phyloP scores from a whole-genome alignment of 1,139 yeast species.

The Lodderomyces jiufengensis region DNA sequence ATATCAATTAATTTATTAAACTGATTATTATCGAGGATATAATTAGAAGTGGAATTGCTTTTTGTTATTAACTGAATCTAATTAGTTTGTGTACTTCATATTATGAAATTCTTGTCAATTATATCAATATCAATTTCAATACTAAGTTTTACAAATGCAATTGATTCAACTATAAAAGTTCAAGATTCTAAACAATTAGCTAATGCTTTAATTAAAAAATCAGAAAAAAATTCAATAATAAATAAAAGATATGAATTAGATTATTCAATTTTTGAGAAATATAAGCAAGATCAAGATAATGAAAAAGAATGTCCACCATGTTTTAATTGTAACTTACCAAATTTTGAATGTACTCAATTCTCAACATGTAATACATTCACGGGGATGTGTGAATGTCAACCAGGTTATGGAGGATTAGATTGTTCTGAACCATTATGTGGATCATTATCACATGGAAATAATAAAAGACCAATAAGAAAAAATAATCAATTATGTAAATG shows the following conservation, averaged over 20 bases:
- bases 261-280: slow-evolving; percentile 6
- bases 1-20: no score
- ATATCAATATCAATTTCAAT: no score
- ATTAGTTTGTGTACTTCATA: no score
- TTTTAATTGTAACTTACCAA: slow-evolving; percentile 91
- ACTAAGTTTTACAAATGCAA: no score
- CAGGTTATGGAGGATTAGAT: slow-evolving; percentile 92
- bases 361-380: slow-evolving; percentile 81
- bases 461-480: slow-evolving; percentile 58
- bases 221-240: slow-evolving; percentile 22
- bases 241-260: slow-evolving; percentile 27
- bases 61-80: no score
- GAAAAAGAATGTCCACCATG: slow-evolving; percentile 70
- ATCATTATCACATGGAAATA: slow-evolving; percentile 59
- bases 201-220: slow-evolving; percentile 21
- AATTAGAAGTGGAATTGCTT: no score
- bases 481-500: slow-evolving; percentile 60
- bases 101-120: no score
- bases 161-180: no score
- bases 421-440: slow-evolving; percentile 92
- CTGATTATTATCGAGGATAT: no score
- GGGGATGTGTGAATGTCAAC: slow-evolving; percentile 89
- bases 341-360: slow-evolving; percentile 86
- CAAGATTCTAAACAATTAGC: no score
- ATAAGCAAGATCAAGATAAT: slow-evolving; percentile 9